phyloP scores from a whole-genome alignment of 2,329 filamentous ascomycete species.

The Penicillium digitatum region DNA sequence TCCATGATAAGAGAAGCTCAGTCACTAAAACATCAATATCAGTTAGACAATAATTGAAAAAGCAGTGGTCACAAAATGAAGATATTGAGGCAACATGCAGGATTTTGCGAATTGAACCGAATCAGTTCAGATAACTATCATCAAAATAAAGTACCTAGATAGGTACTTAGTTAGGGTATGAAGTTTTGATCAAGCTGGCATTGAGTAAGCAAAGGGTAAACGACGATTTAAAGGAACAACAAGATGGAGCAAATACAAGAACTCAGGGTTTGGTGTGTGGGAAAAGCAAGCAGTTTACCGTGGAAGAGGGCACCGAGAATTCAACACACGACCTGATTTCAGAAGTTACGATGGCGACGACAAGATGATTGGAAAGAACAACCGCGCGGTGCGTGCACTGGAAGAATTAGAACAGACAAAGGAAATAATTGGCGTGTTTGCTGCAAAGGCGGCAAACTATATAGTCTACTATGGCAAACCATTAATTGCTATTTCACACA shows the following conservation, averaged over 20 bases:
- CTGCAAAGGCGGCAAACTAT: conserved; percentile 23
- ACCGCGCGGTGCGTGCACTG: background rate
- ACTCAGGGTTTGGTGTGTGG: background rate
- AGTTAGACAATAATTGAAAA: background rate
- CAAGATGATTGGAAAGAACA: background rate
- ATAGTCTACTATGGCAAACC: conserved; percentile 31
- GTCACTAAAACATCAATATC: background rate
- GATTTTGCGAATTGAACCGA: background rate
- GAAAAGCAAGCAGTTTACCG: background rate
- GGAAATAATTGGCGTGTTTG: conserved; percentile 23
- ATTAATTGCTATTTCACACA: conserved; percentile 32
- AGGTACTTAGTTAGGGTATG: background rate
- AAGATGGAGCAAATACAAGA: background rate
- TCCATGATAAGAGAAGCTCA: background rate
- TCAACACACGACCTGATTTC: background rate
- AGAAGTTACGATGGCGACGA: background rate
- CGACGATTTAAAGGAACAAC: background rate
- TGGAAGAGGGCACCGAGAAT: too few species aligned
- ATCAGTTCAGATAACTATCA: background rate
- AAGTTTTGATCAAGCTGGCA: background rate
- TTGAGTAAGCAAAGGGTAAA: background rate
- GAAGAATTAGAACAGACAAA: conserved; percentile 17
- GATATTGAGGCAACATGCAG: background rate
- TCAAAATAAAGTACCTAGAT: background rate
- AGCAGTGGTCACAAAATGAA: background rate